These are phyloP conservation scores for Gautieria morchelliformis DNA, from an alignment of 768 basidiomycete genomes.

Conservation along the genomic window DNA sequence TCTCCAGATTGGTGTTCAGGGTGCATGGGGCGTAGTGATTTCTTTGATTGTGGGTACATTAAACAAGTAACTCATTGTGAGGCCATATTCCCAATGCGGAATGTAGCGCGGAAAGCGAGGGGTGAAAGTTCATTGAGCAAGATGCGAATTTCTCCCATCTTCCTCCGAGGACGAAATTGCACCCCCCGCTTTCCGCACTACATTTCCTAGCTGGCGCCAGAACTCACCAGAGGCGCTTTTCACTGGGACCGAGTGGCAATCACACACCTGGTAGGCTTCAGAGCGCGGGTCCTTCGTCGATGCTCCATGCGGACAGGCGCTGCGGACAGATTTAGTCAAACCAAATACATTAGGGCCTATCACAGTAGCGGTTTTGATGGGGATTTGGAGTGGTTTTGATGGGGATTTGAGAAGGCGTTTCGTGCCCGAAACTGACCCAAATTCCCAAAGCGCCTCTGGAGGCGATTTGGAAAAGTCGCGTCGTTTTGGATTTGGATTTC, in stretches of 20 bases:
- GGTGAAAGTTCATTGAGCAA: slow-evolving; percentile 79
- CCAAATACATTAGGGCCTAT: no score
- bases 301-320: no score
- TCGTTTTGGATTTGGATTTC: no score
- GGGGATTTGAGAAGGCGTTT: no score
- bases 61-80: not conserved
- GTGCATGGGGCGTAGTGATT: slow-evolving; percentile 80
- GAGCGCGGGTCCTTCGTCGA: no score
- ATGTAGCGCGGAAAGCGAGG: slow-evolving; percentile 80
- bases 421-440: no score
- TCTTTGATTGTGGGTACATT: not conserved
- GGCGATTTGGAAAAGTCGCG: no score
- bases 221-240: slow-evolving; percentile 46
- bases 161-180: slow-evolving; percentile 76
- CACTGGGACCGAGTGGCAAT: not conserved
- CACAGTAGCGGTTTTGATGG: no score
- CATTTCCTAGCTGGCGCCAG: slow-evolving; percentile 79
- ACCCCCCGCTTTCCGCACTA: slow-evolving; percentile 81
- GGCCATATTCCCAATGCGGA: slow-evolving; percentile 52
- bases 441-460: no score
- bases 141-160: slow-evolving; percentile 74
- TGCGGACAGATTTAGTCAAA: no score
- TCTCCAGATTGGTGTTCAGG: slow-evolving; percentile 82
- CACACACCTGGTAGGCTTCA: no score
- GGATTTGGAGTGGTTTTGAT: no score